phyloP scores from a whole-genome alignment of 352 stramenopile species.

The Globisporangium barbulae region DNA sequence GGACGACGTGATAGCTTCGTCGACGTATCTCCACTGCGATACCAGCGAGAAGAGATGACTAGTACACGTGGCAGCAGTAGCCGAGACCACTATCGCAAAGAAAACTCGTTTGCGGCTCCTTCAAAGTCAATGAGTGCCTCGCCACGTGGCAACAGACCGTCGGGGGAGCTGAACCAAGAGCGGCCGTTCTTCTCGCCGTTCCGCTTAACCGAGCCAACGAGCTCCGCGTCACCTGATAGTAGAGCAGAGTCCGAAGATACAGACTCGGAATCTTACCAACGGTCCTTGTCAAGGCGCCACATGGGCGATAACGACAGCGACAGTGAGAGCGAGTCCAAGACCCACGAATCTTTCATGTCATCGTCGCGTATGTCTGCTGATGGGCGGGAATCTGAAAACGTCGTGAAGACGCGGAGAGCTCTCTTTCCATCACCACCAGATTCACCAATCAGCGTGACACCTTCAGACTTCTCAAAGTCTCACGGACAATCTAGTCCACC shows the following conservation, averaged over 20 bases:
- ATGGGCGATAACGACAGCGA: background rate
- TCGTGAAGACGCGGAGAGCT: background rate
- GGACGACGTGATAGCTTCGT: slow-evolving; percentile 2
- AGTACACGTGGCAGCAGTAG: background rate
- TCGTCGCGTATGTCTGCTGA: background rate
- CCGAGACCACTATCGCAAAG: background rate
- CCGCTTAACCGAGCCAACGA: background rate
- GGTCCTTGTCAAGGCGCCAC: background rate
- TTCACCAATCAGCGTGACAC: background rate
- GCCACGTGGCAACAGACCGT: background rate
- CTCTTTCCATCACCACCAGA: background rate
- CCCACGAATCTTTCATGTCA: background rate
- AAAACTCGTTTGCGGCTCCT: background rate
- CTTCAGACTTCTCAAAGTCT: background rate
- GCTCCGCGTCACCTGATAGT: background rate
- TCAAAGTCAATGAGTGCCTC: background rate
- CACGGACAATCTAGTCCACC: background rate
- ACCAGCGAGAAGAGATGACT: slow-evolving; percentile 1
- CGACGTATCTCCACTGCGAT: slow-evolving; percentile 1
- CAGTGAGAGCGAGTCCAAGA: background rate
- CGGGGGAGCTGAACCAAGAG: background rate
- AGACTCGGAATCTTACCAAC: background rate
- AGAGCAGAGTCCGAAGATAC: background rate
- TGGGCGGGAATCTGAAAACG: background rate
- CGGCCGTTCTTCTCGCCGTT: slow-evolving; percentile 10